Evolutionary conservation across 2,329 filamentous ascomycete genomes (phyloP).

Genomic region (Sarocladiaceae sp.): DNA sequence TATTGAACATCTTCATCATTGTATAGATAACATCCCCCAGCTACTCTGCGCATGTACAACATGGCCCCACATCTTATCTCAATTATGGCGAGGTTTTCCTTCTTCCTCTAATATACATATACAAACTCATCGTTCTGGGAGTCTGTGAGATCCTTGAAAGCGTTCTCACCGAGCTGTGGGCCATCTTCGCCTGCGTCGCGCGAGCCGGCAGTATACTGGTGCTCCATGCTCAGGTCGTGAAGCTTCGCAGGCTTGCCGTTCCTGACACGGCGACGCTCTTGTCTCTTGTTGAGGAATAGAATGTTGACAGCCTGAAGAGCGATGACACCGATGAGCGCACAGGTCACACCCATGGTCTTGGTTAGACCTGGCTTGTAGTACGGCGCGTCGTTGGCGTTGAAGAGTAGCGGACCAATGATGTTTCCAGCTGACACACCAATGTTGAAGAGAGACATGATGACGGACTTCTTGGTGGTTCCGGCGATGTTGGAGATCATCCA

Average conservation of each 20-base stretch:
- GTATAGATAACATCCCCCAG: too few relatives aligned
- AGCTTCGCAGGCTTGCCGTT: constrained; percentile 59
- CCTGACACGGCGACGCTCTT: constrained; percentile 48
- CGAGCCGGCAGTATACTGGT: constrained; percentile 33
- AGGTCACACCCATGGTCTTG: constrained; percentile 50
- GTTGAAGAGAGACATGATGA: constrained; percentile 61
- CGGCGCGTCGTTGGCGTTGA: constrained; percentile 53
- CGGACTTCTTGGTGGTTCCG: constrained; percentile 63
- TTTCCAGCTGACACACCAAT: constrained; percentile 59
- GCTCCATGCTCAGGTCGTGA: constrained; percentile 57
- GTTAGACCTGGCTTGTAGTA: constrained; percentile 54
- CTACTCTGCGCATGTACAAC: too few relatives aligned
- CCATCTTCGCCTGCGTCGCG: constrained; percentile 14
- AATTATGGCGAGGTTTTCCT: too few relatives aligned
- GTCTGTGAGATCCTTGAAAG: constrained; percentile 59
- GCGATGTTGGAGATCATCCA: constrained; percentile 69
- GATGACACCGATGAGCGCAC: constrained; percentile 47
- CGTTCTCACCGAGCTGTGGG: constrained; percentile 39
- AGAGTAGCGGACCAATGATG: constrained; percentile 63
- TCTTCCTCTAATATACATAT: constrained; percentile 56
- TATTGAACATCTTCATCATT: too few relatives aligned
- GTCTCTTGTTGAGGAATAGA: constrained; percentile 51
- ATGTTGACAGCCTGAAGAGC: constrained; percentile 52
- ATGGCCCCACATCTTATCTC: too few relatives aligned
- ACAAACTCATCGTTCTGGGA: constrained; percentile 65